Conservation (phyloP, 257 asterid species). For the Plantago major region DNA sequence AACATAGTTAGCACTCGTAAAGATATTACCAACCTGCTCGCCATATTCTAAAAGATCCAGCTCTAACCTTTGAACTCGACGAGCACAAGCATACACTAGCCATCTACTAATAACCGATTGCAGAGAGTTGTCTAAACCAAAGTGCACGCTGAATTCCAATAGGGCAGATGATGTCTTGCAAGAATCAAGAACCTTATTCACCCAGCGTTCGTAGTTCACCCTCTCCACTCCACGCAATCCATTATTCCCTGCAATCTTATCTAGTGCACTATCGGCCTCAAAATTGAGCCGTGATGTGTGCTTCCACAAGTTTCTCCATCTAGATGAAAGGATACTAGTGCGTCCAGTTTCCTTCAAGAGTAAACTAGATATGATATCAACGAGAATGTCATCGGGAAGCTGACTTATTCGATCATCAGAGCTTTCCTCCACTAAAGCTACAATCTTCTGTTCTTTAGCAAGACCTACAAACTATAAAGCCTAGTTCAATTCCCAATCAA, state of each 20-base stretch:
- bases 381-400: conserved; percentile 12
- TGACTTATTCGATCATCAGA: neutral
- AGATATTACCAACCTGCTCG: too few relatives aligned
- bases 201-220: neutral
- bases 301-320: conserved; percentile 17
- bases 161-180: neutral
- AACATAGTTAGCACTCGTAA: too few relatives aligned
- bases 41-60: neutral
- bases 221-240: neutral
- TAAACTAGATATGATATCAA: conserved; percentile 10
- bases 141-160: neutral
- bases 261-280: neutral
- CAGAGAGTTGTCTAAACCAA: neutral
- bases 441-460: too few relatives aligned
- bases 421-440: too few relatives aligned
- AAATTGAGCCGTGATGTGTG: neutral
- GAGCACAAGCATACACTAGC: neutral
- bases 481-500: neutral
- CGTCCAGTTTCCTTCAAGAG: conserved; percentile 14
- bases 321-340: conserved; percentile 10
- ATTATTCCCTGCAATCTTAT: neutral
- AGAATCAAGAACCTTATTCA: neutral
- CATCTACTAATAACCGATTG: neutral
- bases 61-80: neutral
- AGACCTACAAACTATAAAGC: too few relatives aligned